Conservation (phyloP, 257 asterid genomes). For the Capsicum rhomboideum region DNA sequence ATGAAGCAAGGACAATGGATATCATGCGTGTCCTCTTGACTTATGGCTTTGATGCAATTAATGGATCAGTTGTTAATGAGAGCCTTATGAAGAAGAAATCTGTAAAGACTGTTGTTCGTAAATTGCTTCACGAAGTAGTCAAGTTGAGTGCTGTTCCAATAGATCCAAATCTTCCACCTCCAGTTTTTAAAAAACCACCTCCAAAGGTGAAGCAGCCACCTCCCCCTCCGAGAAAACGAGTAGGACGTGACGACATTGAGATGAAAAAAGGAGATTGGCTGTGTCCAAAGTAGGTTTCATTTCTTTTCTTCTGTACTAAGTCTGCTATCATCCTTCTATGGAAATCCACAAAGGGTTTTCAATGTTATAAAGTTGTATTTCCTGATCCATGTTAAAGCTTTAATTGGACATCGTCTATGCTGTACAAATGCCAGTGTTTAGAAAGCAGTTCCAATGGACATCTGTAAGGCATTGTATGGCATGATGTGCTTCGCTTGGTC, state of each 20-base stretch:
- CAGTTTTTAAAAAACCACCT: conserved; percentile 69
- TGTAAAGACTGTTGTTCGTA: conserved; percentile 69
- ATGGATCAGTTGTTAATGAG: conserved; percentile 58
- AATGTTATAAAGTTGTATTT: background rate
- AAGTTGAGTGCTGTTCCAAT: conserved; percentile 93
- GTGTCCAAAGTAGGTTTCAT: conserved; percentile 66
- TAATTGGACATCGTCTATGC: background rate
- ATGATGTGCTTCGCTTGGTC: background rate
- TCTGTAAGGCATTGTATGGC: background rate
- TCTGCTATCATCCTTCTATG: conserved; percentile 5
- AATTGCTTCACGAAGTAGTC: conserved; percentile 78
- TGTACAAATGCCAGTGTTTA: background rate
- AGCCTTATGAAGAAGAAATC: conserved; percentile 61
- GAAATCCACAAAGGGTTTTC: background rate
- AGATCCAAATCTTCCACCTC: conserved; percentile 93
- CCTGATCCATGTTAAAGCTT: background rate
- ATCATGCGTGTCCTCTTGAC: conserved; percentile 79
- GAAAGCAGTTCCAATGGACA: background rate
- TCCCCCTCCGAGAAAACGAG: conserved; percentile 76
- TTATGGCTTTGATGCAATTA: conserved; percentile 70
- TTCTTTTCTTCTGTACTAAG: background rate
- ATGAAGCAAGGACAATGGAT: conserved; percentile 84
- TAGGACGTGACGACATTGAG: conserved; percentile 86
- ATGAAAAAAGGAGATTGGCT: conserved; percentile 99
- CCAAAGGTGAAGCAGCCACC: conserved; percentile 96